These are phyloP conservation scores for Lasiodiplodia hormozganensis DNA, from an alignment of 2,329 filamentous ascomycete species.

Conservation along the genomic window DNA sequence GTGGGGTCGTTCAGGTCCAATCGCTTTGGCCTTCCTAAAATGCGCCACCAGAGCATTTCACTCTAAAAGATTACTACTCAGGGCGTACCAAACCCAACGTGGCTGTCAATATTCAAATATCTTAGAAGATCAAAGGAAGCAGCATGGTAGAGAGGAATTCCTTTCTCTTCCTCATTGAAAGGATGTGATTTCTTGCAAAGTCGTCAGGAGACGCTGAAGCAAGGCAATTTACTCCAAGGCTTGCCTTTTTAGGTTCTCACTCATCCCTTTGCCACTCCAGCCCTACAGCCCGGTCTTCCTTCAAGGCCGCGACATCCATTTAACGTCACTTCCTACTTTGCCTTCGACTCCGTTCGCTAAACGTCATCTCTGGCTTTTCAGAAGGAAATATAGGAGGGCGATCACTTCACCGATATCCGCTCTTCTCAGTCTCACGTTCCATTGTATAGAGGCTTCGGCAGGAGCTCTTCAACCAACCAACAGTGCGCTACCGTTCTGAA, in stretches of 20 bases:
- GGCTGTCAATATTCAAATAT: background rate
- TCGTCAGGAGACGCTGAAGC: background rate
- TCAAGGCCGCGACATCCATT: background rate
- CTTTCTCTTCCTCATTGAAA: background rate
- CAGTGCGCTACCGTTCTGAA: background rate
- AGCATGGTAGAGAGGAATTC: background rate
- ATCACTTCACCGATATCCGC: background rate
- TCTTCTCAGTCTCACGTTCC: background rate
- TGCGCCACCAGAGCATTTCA: background rate
- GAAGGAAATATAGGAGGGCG: background rate
- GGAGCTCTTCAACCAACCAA: background rate
- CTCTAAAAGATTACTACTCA: background rate
- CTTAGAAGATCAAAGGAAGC: background rate
- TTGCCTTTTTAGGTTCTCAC: background rate
- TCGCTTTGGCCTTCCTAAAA: slow-evolving; percentile 6
- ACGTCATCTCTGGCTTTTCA: background rate
- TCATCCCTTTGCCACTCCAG: background rate
- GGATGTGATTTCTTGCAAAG: background rate
- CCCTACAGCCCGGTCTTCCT: background rate
- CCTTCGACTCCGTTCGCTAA: background rate
- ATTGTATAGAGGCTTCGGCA: background rate
- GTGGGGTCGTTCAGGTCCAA: background rate
- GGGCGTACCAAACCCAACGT: background rate
- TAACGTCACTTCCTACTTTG: background rate
- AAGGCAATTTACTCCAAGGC: background rate